Evolutionary conservation across 352 stramenopile genomes (phyloP).

Genomic region (Phytophthora tubulina): DNA sequence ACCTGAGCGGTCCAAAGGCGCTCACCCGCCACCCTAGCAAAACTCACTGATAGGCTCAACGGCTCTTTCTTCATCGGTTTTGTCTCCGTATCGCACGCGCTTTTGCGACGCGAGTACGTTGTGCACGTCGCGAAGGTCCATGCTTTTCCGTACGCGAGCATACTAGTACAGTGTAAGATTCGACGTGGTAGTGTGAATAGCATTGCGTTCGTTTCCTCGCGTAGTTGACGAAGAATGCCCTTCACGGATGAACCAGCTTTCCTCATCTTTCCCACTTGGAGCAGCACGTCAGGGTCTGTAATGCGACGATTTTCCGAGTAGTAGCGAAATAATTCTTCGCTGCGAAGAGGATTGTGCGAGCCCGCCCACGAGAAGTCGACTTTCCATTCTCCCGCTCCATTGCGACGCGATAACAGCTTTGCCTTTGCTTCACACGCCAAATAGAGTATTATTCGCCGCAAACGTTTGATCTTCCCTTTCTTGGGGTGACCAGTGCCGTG

Average conservation of each 20-base stretch:
- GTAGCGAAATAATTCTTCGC: background rate
- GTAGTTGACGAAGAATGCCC: conserved; percentile 16
- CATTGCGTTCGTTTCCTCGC: background rate
- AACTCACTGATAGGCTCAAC: conserved; percentile 20
- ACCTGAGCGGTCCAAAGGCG: no score
- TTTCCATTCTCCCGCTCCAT: background rate
- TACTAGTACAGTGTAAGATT: background rate
- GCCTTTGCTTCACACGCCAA: background rate
- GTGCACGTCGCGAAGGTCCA: conserved; percentile 20
- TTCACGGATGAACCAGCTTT: conserved; percentile 15
- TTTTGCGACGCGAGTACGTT: conserved; percentile 3
- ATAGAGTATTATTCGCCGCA: conserved; percentile 8
- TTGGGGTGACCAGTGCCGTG: conserved; percentile 20
- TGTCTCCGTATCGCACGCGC: background rate
- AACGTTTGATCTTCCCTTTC: conserved; percentile 12
- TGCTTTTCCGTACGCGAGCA: conserved; percentile 9
- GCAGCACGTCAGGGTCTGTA: conserved; percentile 7
- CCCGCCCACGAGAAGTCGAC: background rate
- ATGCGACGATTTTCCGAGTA: conserved; percentile 17
- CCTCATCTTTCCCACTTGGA: background rate
- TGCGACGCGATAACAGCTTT: background rate
- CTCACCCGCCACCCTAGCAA: background rate
- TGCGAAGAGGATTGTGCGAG: conserved; percentile 1
- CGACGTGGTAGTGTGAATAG: no score
- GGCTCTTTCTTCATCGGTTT: conserved; percentile 6